A percentile compares a stretch with the other conserved stretches of the same genome.
These are phyloP conservation scores for Trypethelium eluteriae DNA, from an alignment of 495 filamentous ascomycete genomes.

Conservation along the genomic window DNA sequence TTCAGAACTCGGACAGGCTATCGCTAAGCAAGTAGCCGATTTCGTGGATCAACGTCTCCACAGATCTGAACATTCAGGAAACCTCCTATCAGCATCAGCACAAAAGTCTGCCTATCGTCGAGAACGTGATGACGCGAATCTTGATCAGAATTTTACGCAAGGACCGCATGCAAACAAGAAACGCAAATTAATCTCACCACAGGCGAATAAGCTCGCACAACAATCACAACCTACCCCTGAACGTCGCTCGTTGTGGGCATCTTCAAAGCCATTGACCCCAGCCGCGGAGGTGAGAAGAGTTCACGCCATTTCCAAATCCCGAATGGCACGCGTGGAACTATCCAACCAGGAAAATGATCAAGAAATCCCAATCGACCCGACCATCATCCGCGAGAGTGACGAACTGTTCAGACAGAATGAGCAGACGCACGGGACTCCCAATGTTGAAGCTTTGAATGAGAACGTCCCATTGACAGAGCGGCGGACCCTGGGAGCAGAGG, in stretches of 20 bases:
- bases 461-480: not conserved
- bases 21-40: constrained; percentile 12
- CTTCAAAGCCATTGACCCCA: constrained; percentile 6
- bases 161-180: not conserved
- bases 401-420: not conserved
- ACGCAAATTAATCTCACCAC: not conserved
- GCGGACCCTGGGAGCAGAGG: not conserved
- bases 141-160: not conserved
- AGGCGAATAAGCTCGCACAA: not conserved
- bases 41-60: constrained; percentile 15
- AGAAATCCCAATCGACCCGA: not conserved
- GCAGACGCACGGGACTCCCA: not conserved
- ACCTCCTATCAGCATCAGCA: not conserved
- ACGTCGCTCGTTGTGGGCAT: constrained; percentile 11
- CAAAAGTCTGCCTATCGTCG: not conserved
- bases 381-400: not conserved
- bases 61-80: not conserved
- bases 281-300: not conserved
- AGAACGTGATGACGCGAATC: not conserved
- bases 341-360: not conserved
- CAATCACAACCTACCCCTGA: not conserved
- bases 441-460: not conserved
- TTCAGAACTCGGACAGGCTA: constrained; percentile 13
- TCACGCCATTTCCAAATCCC: not conserved
- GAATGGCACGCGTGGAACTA: not conserved